These are phyloP conservation scores for Adiantum capillusveneris DNA, from an alignment of 75 land plant species.

Conservation along the genomic window DNA sequence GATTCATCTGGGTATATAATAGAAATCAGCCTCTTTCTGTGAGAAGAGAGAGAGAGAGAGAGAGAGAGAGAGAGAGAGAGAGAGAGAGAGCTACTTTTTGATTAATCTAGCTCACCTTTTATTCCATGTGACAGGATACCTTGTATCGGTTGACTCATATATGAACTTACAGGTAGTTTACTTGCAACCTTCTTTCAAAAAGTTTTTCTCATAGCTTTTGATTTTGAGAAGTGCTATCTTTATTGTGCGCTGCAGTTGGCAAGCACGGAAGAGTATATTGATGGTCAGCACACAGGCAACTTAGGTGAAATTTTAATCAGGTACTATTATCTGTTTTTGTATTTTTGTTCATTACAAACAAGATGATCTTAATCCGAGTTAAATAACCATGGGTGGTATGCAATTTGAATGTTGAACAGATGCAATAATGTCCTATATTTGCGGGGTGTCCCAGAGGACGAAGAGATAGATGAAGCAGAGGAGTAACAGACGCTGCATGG, in stretches of 20 bases:
- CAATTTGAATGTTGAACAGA: conserved; percentile 23
- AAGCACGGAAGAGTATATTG: conserved; percentile 90
- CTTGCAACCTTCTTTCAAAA: no score
- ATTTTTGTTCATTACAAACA: no score
- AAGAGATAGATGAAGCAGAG: conserved; percentile 72
- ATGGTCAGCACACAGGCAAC: conserved; percentile 80
- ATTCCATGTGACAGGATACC: conserved; percentile 64
- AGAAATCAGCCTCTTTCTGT: no score
- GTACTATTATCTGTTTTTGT: conserved; percentile 18
- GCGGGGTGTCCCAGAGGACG: conserved; percentile 92
- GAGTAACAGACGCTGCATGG: no score
- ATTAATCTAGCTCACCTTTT: no score
- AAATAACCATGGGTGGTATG: no score
- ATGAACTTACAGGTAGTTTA: conserved; percentile 91
- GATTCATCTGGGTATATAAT: no score
- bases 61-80: conserved; percentile 2
- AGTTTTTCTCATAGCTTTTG: no score
- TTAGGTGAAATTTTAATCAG: conserved; percentile 93
- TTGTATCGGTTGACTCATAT: conserved; percentile 94
- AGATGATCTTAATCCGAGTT: no score
- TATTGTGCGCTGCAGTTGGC: conserved; percentile 51
- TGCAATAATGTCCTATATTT: conserved; percentile 96
- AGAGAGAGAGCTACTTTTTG: not conserved
- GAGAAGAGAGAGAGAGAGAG: conserved; percentile 1
- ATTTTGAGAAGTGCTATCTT: no score